Percentiles rank a stretch among this genome's conserved stretches.
These are phyloP conservation scores for Dioscorea cayenensis DNA, from an alignment of 116 monocot genomes.

Conservation along the genomic window DNA sequence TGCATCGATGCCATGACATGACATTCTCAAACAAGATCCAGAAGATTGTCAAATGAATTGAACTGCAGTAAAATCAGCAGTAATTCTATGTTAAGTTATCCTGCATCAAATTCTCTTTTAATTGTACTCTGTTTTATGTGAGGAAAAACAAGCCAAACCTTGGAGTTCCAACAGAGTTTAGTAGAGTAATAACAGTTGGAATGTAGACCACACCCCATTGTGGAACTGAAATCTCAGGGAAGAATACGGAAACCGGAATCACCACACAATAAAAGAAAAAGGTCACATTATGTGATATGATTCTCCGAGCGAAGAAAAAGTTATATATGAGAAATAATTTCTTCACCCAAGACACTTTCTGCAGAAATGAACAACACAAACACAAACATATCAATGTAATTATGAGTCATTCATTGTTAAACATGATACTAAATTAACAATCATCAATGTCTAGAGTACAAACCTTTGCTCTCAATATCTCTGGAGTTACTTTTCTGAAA, in stretches of 20 bases:
- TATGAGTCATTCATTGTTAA: neutral
- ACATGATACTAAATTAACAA: neutral
- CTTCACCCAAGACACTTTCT: slow-evolving; percentile 27
- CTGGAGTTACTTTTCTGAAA: slow-evolving; percentile 30
- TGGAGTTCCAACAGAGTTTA: slow-evolving; percentile 33
- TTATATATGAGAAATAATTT: slow-evolving; percentile 31
- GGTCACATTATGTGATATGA: slow-evolving; percentile 25
- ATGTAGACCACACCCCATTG: slow-evolving; percentile 29
- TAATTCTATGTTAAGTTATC: neutral
- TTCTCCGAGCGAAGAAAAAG: slow-evolving; percentile 35
- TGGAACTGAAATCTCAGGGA: slow-evolving; percentile 28
- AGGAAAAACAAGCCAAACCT: slow-evolving; percentile 4
- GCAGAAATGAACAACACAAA: neutral
- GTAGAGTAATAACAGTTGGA: slow-evolving; percentile 26
- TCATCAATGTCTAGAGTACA: neutral
- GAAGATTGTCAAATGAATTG: slow-evolving; percentile 33
- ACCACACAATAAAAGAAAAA: slow-evolving; percentile 37
- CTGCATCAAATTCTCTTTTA: too few relatives aligned
- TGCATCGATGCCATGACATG: slow-evolving; percentile 38
- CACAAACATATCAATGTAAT: neutral
- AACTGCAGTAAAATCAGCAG: slow-evolving; percentile 19
- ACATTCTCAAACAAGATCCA: slow-evolving; percentile 58
- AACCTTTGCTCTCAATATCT: slow-evolving; percentile 35
- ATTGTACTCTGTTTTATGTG: too few relatives aligned
- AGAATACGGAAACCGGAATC: slow-evolving; percentile 25